A percentile compares a stretch with the other conserved stretches of the same genome.
These are phyloP conservation scores for Eustoma russellianum DNA, from an alignment of 257 asterid genomes.

Conservation along the genomic window DNA sequence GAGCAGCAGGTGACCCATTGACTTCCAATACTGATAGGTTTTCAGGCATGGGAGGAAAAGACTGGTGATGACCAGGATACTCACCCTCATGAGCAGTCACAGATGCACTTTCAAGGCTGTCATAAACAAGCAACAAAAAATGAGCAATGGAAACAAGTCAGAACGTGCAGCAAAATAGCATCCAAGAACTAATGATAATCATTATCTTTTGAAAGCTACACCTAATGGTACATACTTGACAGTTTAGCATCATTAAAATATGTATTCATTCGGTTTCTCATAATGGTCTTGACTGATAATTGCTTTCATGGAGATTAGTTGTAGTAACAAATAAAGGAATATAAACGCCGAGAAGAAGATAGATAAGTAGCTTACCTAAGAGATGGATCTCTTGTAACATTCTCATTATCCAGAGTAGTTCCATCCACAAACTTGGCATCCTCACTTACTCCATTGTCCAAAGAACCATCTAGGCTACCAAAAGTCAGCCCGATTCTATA, in stretches of 20 bases:
- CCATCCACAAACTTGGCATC: conserved; percentile 13
- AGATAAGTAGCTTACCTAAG: conserved; percentile 12
- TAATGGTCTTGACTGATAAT: too few species aligned
- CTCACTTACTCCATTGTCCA: conserved; percentile 10
- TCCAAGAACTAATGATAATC: too few species aligned
- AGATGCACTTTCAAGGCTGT: conserved; percentile 31
- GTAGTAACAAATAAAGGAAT: too few species aligned
- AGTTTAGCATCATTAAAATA: too few species aligned
- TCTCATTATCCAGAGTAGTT: conserved; percentile 13
- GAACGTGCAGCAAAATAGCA: too few species aligned
- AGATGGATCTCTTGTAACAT: conserved; percentile 27
- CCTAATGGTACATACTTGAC: too few species aligned
- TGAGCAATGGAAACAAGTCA: conserved; percentile 7
- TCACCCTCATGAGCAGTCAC: conserved; percentile 19
- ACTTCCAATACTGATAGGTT: conserved; percentile 20
- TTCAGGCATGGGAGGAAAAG: conserved; percentile 18
- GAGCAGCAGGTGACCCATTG: conserved; percentile 19
- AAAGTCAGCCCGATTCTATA: conserved; percentile 34
- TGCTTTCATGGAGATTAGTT: too few species aligned
- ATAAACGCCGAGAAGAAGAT: too few species aligned
- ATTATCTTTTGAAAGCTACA: too few species aligned
- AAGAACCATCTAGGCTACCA: conserved; percentile 42
- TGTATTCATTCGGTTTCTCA: too few species aligned
- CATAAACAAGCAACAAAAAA: conserved; percentile 4
- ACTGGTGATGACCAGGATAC: conserved; percentile 19